Base-by-base conservation (phyloP, 1,284 basidiomycete species). In the Microbotryomycetes sp. region DNA sequence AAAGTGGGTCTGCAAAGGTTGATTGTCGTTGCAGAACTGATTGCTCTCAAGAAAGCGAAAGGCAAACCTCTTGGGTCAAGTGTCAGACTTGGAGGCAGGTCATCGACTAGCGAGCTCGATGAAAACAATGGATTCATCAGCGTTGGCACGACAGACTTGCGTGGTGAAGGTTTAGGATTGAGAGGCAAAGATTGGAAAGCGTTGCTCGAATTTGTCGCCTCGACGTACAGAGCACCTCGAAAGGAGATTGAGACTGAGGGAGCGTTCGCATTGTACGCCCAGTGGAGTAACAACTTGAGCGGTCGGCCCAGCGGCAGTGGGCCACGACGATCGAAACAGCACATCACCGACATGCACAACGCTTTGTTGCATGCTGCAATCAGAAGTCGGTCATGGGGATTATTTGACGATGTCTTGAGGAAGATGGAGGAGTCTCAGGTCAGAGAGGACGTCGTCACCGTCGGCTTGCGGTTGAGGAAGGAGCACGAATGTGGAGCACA, bases 21-120 rank as follows among this genome's bases (percentile, higher is more conserved):
- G 6, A 60, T 69, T 42, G 62, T 69, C 58, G 58, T 69, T 6
- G 60, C 56, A 49, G 67, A 69, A 48, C 56, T 69, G 2, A 49
- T 67, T 42, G 59, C 67, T 1, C 55, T 54, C 4, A 42, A 42
- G 16, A 47, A 12, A 29, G 50, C 50, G 26, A 52, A 28, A 19
- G 25, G 25, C 16, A 23, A 29, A 52, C 50, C 26, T 26, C 25
- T 42, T 42, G 36, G 36, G 19, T 19, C 36, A 9, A 12, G 12
- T 42, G 36, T 42, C 12, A 9, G 36, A 42, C 36, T 42, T 42
- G 36, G 36, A 12, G 36, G 36, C 9, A 9, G 36, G 36, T 12
- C 12, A 19, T 12, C 9, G 12, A 19, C 9, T 19, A 42, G 12
- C 12, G 36, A 9, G 9, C 12, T 42, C 12, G 12, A 19, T 42